These are phyloP conservation scores for Trypanosoma melophagium DNA, from an alignment of 208 protist genomes.

Conservation along the genomic window DNA sequence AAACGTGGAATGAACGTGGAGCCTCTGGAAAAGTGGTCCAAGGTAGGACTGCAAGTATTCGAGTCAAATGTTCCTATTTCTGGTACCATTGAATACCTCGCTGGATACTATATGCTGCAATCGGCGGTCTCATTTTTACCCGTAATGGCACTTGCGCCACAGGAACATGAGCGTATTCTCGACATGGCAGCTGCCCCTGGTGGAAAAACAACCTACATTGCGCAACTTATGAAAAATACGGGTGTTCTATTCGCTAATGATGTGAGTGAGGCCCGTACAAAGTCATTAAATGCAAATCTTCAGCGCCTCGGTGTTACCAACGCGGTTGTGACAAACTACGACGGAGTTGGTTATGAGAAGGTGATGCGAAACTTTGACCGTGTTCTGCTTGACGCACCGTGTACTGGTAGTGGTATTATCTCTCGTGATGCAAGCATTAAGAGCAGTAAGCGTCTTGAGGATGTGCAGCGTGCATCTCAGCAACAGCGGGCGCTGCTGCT, in stretches of 20 bases:
- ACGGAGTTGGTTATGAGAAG: conserved; percentile 90
- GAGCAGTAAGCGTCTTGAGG: conserved; percentile 87
- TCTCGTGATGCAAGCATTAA: conserved; percentile 97
- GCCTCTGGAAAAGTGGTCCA: conserved; percentile 94
- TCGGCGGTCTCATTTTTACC: conserved; percentile 98
- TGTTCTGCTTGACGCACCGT: conserved; percentile 98
- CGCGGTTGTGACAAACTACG: conserved; percentile 94
- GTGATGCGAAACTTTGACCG: conserved; percentile 91
- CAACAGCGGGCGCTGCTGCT: conserved; percentile 98
- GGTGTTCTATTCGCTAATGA: conserved; percentile 99
- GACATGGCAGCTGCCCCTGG: conserved; percentile 99
- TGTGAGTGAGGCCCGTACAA: conserved; percentile 92
- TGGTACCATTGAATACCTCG: conserved; percentile 99
- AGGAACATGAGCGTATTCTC: conserved; percentile 94
- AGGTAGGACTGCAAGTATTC: conserved; percentile 98
- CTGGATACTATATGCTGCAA: conserved; percentile 99
- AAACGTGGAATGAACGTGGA: conserved; percentile 97
- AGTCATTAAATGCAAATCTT: conserved; percentile 97
- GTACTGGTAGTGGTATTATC: conserved; percentile 98
- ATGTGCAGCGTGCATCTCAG: conserved; percentile 89
- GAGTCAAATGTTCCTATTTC: conserved; percentile 98
- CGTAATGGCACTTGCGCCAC: conserved; percentile 96
- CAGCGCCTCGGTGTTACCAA: conserved; percentile 95
- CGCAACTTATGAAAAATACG: conserved; percentile 98
- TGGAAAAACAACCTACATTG: conserved; percentile 99